Percentiles rank a stretch among this genome's conserved stretches.
phyloP scores from a whole-genome alignment of 2,329 filamentous ascomycete genomes.

The Karstenula rhodostoma region DNA sequence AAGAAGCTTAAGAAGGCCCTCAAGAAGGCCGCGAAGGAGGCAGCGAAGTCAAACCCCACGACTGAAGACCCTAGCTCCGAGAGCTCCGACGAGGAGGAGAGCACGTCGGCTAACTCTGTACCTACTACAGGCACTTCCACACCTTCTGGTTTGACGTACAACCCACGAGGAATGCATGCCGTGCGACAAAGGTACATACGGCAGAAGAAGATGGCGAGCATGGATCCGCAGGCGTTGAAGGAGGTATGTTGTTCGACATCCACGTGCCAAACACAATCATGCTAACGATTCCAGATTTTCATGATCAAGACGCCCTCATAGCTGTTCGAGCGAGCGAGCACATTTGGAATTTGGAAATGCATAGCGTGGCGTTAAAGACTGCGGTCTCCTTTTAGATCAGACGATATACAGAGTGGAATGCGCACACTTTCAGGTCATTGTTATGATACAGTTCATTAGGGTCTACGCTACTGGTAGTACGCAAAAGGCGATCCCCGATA shows the following conservation, averaged over 20 bases:
- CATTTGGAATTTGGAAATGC: conserved; percentile 19
- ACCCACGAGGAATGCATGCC: conserved; percentile 70
- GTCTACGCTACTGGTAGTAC: not conserved
- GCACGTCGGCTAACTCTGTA: conserved; percentile 34
- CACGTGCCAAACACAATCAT: not conserved
- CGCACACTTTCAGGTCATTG: not conserved
- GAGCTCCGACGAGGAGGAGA: conserved; percentile 38
- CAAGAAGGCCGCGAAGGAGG: conserved; percentile 54
- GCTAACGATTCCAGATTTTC: conserved; percentile 41
- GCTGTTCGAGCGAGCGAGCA: not conserved
- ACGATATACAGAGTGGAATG: not conserved
- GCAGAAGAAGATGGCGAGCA: conserved; percentile 83
- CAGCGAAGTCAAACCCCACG: conserved; percentile 35
- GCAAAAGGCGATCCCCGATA: not conserved
- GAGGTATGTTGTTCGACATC: conserved; percentile 65
- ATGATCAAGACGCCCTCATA: conserved; percentile 48
- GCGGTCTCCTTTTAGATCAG: not conserved
- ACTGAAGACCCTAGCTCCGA: conserved; percentile 38
- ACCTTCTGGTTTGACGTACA: conserved; percentile 50
- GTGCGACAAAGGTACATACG: conserved; percentile 84
- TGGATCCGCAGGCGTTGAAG: conserved; percentile 83
- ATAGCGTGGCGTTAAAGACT: conserved; percentile 42
- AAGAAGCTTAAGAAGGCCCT: conserved; percentile 60
- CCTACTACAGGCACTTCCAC: conserved; percentile 54
- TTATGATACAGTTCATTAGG: not conserved